phyloP scores from a whole-genome alignment of 1,284 basidiomycete genomes.

The Agroathelia rolfsii region DNA sequence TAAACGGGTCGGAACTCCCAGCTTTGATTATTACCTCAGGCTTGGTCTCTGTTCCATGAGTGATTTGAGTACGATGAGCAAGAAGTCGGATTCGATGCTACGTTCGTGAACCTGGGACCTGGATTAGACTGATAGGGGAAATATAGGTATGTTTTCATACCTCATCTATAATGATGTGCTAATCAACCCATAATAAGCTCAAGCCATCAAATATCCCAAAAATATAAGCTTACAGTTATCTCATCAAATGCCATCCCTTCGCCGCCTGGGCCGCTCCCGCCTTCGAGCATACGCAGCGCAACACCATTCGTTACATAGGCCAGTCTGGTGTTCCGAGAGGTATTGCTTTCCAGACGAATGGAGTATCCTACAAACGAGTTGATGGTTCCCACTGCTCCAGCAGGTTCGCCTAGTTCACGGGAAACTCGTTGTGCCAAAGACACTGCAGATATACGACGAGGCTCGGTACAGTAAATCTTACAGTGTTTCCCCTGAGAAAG shows the following conservation, averaged over 20 bases:
- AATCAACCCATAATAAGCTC: no score
- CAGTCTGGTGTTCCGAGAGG: constrained; percentile 71
- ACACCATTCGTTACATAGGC: constrained; percentile 93
- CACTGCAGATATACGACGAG: constrained; percentile 93
- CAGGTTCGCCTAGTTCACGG: constrained; percentile 82
- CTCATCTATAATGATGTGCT: constrained; percentile 87
- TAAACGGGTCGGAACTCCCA: no score
- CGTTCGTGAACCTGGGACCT: constrained; percentile 70
- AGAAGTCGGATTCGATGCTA: constrained; percentile 95
- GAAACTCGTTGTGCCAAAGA: constrained; percentile 96
- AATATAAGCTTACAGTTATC: constrained; percentile 57
- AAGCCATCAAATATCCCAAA: no score
- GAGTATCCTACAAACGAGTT: constrained; percentile 80
- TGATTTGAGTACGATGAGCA: constrained; percentile 92
- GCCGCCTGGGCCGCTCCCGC: constrained; percentile 53
- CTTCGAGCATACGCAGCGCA: constrained; percentile 93
- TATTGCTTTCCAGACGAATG: constrained; percentile 88
- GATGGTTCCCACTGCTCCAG: constrained; percentile 20
- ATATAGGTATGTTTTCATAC: constrained; percentile 29
- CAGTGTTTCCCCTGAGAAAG: constrained; percentile 76
- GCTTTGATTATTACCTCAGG: constrained; percentile 53
- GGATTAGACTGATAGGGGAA: constrained; percentile 8
- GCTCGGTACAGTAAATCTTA: constrained; percentile 95
- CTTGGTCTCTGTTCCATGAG: constrained; percentile 72
- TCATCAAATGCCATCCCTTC: constrained; percentile 83